phyloP scores from a whole-genome alignment of 2,329 filamentous ascomycete genomes.

The Monosporascus sp. region DNA sequence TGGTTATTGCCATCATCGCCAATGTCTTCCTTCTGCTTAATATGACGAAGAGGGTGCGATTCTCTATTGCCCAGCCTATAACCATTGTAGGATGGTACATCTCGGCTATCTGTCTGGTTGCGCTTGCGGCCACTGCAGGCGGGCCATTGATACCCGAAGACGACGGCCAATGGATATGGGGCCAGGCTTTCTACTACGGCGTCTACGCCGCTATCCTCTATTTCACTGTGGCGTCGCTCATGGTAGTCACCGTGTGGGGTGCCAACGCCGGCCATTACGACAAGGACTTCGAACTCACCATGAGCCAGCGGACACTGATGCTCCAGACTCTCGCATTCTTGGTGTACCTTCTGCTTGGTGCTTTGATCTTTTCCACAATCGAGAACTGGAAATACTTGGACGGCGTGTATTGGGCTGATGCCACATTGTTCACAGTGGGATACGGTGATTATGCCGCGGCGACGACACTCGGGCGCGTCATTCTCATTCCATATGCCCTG shows the following conservation, averaged over 20 bases:
- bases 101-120: conserved; percentile 59
- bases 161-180: conserved; percentile 54
- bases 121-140: conserved; percentile 60
- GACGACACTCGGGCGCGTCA: conserved; percentile 55
- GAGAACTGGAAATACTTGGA: conserved; percentile 75
- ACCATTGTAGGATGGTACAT: conserved; percentile 78
- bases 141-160: conserved; percentile 46
- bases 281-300: conserved; percentile 72
- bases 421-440: conserved; percentile 61
- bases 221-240: conserved; percentile 69
- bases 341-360: conserved; percentile 73
- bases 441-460: conserved; percentile 50
- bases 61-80: conserved; percentile 74
- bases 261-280: conserved; percentile 66
- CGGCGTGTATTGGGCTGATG: conserved; percentile 72
- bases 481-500: conserved; percentile 79
- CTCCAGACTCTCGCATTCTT: conserved; percentile 85
- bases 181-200: conserved; percentile 83
- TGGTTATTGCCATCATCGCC: conserved; percentile 69
- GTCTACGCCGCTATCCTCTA: conserved; percentile 76
- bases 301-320: conserved; percentile 81
- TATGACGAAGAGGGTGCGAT: conserved; percentile 75
- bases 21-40: conserved; percentile 82
- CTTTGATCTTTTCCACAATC: conserved; percentile 65
- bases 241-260: conserved; percentile 75